Conservation (phyloP, 352 stramenopile genomes). For the Blastocystis sp. region DNA sequence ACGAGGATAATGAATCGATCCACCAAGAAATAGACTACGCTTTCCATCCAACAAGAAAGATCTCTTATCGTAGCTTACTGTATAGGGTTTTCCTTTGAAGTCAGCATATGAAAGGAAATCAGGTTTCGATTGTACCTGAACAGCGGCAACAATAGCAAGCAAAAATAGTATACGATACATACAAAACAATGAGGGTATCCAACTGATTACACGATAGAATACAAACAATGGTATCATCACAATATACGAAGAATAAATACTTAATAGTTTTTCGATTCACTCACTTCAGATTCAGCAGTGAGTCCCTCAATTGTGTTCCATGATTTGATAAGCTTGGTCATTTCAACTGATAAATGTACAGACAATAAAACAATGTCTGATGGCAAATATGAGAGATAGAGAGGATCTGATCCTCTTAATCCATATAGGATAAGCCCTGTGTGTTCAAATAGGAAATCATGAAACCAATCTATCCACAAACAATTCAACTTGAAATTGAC, state of each 20-base stretch:
- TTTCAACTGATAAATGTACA: no score
- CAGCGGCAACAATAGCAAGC: constrained; percentile 14
- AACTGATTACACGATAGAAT: background rate
- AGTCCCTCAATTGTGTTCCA: background rate
- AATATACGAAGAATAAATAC: background rate
- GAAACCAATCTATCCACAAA: no score
- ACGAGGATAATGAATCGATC: constrained; percentile 36
- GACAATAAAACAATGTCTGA: no score
- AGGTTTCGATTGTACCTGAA: background rate
- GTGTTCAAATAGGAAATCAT: no score
- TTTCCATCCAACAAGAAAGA: constrained; percentile 49
- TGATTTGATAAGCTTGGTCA: no score
- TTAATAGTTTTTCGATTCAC: background rate
- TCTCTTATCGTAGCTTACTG: constrained; percentile 16
- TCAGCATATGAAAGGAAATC: constrained; percentile 16
- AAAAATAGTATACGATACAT: background rate
- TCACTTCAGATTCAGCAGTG: background rate
- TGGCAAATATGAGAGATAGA: no score
- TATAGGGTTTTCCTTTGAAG: constrained; percentile 54
- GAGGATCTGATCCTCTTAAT: no score
- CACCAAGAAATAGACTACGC: constrained; percentile 28
- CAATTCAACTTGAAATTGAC: no score
- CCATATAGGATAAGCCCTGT: no score
- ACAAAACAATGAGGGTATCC: background rate
- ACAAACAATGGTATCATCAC: background rate